Conservation (phyloP, 257 asterid genomes). For the Solanum habrochaites region DNA sequence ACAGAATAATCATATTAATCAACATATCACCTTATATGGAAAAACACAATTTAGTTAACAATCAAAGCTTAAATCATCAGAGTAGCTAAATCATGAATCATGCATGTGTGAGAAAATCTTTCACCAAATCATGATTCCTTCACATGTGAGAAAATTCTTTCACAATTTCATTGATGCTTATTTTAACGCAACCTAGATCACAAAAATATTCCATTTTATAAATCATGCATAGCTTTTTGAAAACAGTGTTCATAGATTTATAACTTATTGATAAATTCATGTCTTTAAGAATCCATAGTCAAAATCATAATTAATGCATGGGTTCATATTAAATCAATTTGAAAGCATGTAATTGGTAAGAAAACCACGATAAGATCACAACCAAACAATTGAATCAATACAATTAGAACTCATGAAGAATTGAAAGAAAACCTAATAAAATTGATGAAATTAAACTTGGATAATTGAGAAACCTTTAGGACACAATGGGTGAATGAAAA, state of each 20-base stretch:
- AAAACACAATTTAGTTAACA: not conserved
- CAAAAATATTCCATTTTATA: no score
- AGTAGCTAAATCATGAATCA: not conserved
- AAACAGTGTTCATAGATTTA: not conserved
- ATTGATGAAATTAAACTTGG: not conserved
- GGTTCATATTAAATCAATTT: not conserved
- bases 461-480: not conserved
- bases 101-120: not conserved
- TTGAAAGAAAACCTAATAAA: not conserved
- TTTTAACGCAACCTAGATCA: no score
- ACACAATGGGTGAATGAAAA: not conserved
- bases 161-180: not conserved
- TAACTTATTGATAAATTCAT: not conserved
- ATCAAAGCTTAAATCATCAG: not conserved
- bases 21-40: not conserved
- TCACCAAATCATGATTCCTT: not conserved
- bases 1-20: no score
- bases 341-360: not conserved
- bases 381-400: not conserved
- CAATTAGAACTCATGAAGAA: not conserved
- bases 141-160: no score
- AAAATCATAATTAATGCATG: not conserved
- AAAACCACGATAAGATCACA: no score
- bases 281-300: not conserved
- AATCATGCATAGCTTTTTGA: not conserved